phyloP scores from a whole-genome alignment of 306 rosid genomes.

The Cucumis melo region DNA sequence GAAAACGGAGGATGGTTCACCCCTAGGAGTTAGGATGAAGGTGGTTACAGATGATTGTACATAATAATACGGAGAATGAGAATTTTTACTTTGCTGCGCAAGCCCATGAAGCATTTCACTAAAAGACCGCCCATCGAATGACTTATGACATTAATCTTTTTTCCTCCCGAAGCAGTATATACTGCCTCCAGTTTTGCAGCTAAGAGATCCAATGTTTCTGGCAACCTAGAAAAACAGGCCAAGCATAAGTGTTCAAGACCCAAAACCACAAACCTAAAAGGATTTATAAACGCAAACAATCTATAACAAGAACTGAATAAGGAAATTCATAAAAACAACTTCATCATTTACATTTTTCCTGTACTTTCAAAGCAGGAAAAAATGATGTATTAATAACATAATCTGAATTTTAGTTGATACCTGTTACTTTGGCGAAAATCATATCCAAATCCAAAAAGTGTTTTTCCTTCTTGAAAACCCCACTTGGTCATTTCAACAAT shows the following conservation, averaged over 20 bases:
- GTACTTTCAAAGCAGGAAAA: background rate
- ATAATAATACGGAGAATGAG: background rate
- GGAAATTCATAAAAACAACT: background rate
- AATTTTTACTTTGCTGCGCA: conserved; percentile 58
- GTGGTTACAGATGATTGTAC: conserved; percentile 7
- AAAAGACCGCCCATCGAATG: conserved; percentile 98
- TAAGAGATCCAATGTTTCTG: conserved; percentile 63
- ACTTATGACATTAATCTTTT: conserved; percentile 72
- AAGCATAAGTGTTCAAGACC: background rate
- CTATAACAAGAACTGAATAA: background rate
- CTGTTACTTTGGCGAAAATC: conserved; percentile 99
- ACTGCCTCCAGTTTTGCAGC: conserved; percentile 57
- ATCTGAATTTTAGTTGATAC: conserved; percentile 24
- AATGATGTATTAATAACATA: background rate
- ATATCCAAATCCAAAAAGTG: conserved; percentile 96
- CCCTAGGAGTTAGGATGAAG: conserved; percentile 2
- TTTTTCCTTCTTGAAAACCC: conserved; percentile 87
- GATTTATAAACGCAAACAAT: background rate
- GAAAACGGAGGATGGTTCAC: background rate
- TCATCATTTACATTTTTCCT: background rate
- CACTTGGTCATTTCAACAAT: conserved; percentile 71
- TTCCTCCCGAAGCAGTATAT: conserved; percentile 76
- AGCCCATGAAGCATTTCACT: conserved; percentile 89
- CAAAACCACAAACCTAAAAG: background rate
- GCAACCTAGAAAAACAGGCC: conserved; percentile 44